Evolutionary conservation across 345 rosid genomes (phyloP).

Genomic region (Lepidium didymum): DNA sequence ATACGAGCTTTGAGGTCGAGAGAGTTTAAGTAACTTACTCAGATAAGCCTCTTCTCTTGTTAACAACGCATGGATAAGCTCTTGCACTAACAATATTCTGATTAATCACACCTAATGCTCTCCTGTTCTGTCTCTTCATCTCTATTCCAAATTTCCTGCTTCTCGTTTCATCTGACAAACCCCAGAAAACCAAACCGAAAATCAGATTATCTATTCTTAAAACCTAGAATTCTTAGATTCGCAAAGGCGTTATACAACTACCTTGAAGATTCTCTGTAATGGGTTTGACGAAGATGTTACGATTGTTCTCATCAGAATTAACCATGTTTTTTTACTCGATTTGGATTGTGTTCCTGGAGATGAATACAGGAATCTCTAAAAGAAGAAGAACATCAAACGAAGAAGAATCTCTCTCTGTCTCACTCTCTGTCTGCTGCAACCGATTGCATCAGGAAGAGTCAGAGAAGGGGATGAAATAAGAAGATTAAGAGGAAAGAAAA

Average conservation of each 20-base stretch:
- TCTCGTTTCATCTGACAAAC: slow-evolving; percentile 24
- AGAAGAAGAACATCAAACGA: slow-evolving; percentile 6
- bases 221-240: neutral
- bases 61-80: slow-evolving; percentile 52
- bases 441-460: slow-evolving; percentile 3
- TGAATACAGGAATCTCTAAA: neutral
- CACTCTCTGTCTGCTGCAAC: neutral
- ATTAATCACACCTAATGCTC: slow-evolving; percentile 58
- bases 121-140: slow-evolving; percentile 41
- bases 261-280: slow-evolving; percentile 40
- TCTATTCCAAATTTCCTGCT: slow-evolving; percentile 44
- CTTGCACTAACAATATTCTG: slow-evolving; percentile 41
- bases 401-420: slow-evolving; percentile 8
- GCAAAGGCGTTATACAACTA: neutral
- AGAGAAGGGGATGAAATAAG: slow-evolving; percentile 11
- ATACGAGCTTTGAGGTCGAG: neutral
- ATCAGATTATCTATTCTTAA: slow-evolving; percentile 2
- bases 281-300: slow-evolving; percentile 29
- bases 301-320: slow-evolving; percentile 43
- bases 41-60: slow-evolving; percentile 49
- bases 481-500: neutral
- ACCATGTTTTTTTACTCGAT: slow-evolving; percentile 28
- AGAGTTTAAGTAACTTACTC: slow-evolving; percentile 27
- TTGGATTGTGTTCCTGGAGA: neutral
- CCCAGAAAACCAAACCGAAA: neutral